A percentile compares a stretch with the other conserved stretches of the same genome.
These are phyloP conservation scores for Paraconiothyrium sp. DNA, from an alignment of 2,329 filamentous ascomycete species.

Conservation along the genomic window DNA sequence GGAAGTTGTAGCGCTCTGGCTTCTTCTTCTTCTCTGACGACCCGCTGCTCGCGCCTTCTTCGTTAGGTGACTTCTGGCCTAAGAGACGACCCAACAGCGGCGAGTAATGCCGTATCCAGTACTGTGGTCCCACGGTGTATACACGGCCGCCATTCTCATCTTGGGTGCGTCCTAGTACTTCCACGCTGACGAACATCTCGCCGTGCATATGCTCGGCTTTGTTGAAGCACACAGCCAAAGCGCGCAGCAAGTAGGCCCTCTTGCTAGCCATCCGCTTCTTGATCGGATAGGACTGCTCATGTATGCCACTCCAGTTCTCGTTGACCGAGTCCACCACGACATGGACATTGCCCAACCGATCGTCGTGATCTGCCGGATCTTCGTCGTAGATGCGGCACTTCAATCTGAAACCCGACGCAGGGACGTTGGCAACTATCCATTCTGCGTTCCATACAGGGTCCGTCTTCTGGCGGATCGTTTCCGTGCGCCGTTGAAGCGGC, in stretches of 20 bases:
- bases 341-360: constrained; percentile 87
- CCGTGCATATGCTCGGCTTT: constrained; percentile 74
- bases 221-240: constrained; percentile 70
- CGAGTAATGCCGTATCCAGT: constrained; percentile 85
- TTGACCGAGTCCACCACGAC: constrained; percentile 69
- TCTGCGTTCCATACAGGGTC: constrained; percentile 84
- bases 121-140: constrained; percentile 81
- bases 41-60: constrained; percentile 40
- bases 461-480: constrained; percentile 75
- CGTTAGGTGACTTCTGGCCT: constrained; percentile 67
- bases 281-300: constrained; percentile 71
- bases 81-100: constrained; percentile 86
- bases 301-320: constrained; percentile 74
- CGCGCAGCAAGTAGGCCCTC: constrained; percentile 80
- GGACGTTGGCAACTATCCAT: constrained; percentile 90
- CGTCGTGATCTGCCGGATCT: constrained; percentile 84
- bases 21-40: constrained; percentile 55
- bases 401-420: constrained; percentile 79
- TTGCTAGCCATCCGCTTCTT: constrained; percentile 90
- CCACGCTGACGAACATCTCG: constrained; percentile 74
- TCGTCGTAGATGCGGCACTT: constrained; percentile 92
- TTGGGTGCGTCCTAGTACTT: constrained; percentile 79
- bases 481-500: constrained; percentile 75
- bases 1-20: constrained; percentile 84
- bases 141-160: constrained; percentile 70